phyloP scores from a whole-genome alignment of 2,329 filamentous ascomycete species.

The Diaporthe ampelina region DNA sequence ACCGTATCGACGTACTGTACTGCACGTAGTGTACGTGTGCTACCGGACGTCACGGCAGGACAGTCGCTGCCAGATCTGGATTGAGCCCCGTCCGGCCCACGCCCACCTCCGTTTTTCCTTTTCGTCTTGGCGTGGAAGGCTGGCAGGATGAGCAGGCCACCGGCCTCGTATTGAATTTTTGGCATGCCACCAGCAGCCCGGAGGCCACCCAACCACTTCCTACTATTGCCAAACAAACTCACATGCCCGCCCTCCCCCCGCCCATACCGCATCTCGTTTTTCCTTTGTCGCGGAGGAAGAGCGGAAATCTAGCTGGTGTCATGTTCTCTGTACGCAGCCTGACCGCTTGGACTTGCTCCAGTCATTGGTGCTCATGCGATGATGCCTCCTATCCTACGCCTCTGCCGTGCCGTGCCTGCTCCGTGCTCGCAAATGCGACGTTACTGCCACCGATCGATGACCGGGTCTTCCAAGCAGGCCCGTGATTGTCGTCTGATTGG shows the following conservation, averaged over 20 bases:
- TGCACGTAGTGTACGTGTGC: neutral
- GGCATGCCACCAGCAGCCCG: constrained; percentile 8
- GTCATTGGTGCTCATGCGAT: too few relatives aligned
- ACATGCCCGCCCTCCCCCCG: too few relatives aligned
- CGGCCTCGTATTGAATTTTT: constrained; percentile 30
- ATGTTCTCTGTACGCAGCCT: neutral
- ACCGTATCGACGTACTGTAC: neutral
- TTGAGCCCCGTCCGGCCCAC: constrained; percentile 17
- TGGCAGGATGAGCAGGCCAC: constrained; percentile 25
- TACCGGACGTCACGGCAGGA: constrained; percentile 25
- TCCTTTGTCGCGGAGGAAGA: neutral
- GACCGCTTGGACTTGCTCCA: too few relatives aligned
- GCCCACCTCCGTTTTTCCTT: constrained; percentile 27
- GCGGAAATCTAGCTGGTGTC: neutral
- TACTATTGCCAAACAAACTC: neutral
- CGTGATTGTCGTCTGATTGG: constrained; percentile 19
- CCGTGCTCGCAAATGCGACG: constrained; percentile 8
- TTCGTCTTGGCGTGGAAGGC: constrained; percentile 23
- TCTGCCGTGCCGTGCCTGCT: too few relatives aligned
- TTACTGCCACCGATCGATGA: constrained; percentile 11
- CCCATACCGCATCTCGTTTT: neutral
- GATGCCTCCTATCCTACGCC: neutral
- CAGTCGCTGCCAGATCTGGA: constrained; percentile 30
- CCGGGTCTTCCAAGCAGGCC: neutral
- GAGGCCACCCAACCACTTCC: constrained; percentile 17